phyloP scores from a whole-genome alignment of 129 eudicot genomes.

The Saposhnikovia divaricata region DNA sequence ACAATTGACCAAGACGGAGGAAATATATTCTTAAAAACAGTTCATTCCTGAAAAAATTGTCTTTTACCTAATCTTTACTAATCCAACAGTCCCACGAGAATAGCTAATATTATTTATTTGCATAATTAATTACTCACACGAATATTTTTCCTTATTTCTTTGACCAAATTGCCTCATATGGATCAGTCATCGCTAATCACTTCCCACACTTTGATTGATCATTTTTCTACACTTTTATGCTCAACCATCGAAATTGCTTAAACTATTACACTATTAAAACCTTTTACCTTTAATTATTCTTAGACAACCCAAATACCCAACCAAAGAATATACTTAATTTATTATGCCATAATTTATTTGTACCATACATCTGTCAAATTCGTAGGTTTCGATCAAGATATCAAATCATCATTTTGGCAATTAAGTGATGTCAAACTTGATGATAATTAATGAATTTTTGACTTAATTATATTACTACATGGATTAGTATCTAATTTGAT shows the following conservation, averaged over 20 bases:
- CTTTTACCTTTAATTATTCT: neutral
- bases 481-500: too few species aligned
- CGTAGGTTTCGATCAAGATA: neutral
- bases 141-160: conserved; percentile 1
- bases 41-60: neutral
- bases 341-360: neutral
- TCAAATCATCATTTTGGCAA: neutral
- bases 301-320: neutral
- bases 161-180: conserved; percentile 13
- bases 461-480: too few species aligned
- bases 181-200: neutral
- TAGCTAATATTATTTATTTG: neutral
- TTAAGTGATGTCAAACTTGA: neutral
- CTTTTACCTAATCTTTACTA: neutral
- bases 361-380: neutral
- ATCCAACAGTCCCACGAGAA: neutral
- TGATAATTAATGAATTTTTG: too few species aligned
- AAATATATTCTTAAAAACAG: too few species aligned
- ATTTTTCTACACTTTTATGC: conserved; percentile 13
- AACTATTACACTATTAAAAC: neutral
- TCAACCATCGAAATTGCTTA: conserved; percentile 13
- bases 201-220: neutral
- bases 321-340: neutral
- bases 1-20: too few species aligned
- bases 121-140: neutral